Evolutionary conservation across 345 rosid genomes (phyloP).

Genomic region (Noccaea caerulescens): DNA sequence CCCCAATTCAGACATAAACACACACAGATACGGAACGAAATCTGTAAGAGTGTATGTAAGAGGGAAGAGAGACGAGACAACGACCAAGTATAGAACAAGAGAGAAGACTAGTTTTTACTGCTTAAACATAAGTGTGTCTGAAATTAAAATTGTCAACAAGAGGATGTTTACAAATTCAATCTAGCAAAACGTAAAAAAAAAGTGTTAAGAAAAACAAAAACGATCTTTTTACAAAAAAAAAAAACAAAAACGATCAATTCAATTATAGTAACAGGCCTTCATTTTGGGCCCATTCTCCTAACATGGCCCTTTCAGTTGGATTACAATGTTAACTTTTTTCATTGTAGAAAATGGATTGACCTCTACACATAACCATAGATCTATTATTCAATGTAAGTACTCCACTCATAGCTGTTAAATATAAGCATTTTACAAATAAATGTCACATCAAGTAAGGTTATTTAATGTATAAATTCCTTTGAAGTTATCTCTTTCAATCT

Average conservation of each 20-base stretch:
- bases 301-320: not conserved
- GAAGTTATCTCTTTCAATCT: not conserved
- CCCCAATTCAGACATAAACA: constrained; percentile 13
- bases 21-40: not conserved
- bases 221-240: not conserved
- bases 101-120: not conserved
- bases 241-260: not conserved
- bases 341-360: not conserved
- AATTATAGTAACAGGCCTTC: not conserved
- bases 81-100: not conserved
- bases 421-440: too few relatives aligned
- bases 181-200: too few relatives aligned
- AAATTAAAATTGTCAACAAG: too few relatives aligned
- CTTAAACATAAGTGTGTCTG: too few relatives aligned
- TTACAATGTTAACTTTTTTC: too few relatives aligned
- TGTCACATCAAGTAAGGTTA: too few relatives aligned
- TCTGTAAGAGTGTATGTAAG: not conserved
- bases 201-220: not conserved
- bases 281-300: not conserved
- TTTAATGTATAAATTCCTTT: too few relatives aligned
- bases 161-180: too few relatives aligned
- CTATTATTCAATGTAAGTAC: too few relatives aligned
- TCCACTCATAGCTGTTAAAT: too few relatives aligned
- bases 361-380: too few relatives aligned
- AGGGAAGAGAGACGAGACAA: not conserved